Percentiles rank a stretch among this genome's conserved stretches.
phyloP scores from a whole-genome alignment of 2,329 filamentous ascomycete genomes.

The Aspergillus unguis region DNA sequence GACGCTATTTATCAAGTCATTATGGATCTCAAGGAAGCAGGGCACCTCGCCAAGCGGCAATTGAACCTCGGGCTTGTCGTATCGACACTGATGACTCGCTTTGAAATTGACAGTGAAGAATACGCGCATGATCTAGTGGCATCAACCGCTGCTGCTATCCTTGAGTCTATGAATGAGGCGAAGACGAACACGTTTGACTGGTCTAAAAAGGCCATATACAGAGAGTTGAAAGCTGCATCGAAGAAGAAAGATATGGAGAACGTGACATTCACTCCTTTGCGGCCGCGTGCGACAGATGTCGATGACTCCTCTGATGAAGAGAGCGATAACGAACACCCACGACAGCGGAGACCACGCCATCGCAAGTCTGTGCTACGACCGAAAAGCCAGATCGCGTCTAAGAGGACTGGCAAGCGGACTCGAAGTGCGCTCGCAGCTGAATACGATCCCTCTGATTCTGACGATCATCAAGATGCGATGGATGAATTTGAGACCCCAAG shows the following conservation, averaged over 20 bases:
- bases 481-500: conserved; percentile 34
- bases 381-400: conserved; percentile 39
- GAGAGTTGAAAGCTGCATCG: conserved; percentile 37
- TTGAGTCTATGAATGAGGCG: conserved; percentile 38
- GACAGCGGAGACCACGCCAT: conserved; percentile 27
- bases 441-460: conserved; percentile 27
- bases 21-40: conserved; percentile 38
- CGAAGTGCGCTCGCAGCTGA: conserved; percentile 26
- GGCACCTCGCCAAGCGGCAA: conserved; percentile 41
- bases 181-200: conserved; percentile 37
- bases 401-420: conserved; percentile 42
- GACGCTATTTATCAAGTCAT: conserved; percentile 38
- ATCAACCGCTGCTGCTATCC: conserved; percentile 30
- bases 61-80: conserved; percentile 35
- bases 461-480: conserved; percentile 31
- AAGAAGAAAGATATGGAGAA: conserved; percentile 27
- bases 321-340: conserved; percentile 26
- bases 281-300: conserved; percentile 24
- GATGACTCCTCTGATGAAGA: conserved; percentile 34
- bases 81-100: conserved; percentile 32
- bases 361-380: conserved; percentile 47
- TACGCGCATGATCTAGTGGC: conserved; percentile 38
- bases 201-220: conserved; percentile 42
- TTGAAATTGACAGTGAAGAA: conserved; percentile 33
- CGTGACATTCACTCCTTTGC: conserved; percentile 34